These are phyloP conservation scores for Asterophora lycoperdoides DNA, from an alignment of 768 basidiomycete genomes.

Conservation along the genomic window DNA sequence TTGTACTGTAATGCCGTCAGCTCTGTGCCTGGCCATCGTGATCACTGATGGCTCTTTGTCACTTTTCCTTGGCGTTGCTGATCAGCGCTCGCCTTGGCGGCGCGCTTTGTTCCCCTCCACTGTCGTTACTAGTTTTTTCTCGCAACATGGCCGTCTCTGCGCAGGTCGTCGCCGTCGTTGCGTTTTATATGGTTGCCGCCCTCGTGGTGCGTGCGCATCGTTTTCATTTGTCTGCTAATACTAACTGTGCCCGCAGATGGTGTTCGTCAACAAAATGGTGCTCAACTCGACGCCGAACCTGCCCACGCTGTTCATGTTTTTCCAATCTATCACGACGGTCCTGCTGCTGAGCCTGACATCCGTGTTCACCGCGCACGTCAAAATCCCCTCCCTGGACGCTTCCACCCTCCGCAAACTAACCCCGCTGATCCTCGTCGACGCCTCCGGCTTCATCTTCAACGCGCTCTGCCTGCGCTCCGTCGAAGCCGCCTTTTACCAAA, in stretches of 20 bases:
- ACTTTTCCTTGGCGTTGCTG: no score
- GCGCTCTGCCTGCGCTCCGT: slow-evolving; percentile 41
- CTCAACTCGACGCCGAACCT: slow-evolving; percentile 27
- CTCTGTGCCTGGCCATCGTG: no score
- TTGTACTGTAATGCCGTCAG: no score
- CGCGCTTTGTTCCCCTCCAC: no score
- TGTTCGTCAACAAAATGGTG: slow-evolving; percentile 52
- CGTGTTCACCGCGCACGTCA: slow-evolving; percentile 21
- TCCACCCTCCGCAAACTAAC: slow-evolving; percentile 18
- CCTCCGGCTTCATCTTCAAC: slow-evolving; percentile 29
- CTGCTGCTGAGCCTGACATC: slow-evolving; percentile 22
- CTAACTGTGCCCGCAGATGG: slow-evolving; percentile 43
- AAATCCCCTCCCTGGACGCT: slow-evolving; percentile 20
- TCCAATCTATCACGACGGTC: slow-evolving; percentile 28
- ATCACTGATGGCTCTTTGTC: no score
- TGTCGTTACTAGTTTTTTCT: slow-evolving; percentile 6
- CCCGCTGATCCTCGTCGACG: slow-evolving; percentile 34
- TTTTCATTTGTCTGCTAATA: background rate
- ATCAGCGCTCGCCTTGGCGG: no score
- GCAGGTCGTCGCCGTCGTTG: slow-evolving; percentile 37
- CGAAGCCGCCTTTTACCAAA: slow-evolving; percentile 75
- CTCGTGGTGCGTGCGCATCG: slow-evolving; percentile 49
- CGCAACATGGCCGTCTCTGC: slow-evolving; percentile 16
- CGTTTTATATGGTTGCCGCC: slow-evolving; percentile 67
- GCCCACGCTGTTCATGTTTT: slow-evolving; percentile 26